Base-by-base conservation (phyloP, 2,329 filamentous ascomycete genomes). In the Lachnellula occidentalis region DNA sequence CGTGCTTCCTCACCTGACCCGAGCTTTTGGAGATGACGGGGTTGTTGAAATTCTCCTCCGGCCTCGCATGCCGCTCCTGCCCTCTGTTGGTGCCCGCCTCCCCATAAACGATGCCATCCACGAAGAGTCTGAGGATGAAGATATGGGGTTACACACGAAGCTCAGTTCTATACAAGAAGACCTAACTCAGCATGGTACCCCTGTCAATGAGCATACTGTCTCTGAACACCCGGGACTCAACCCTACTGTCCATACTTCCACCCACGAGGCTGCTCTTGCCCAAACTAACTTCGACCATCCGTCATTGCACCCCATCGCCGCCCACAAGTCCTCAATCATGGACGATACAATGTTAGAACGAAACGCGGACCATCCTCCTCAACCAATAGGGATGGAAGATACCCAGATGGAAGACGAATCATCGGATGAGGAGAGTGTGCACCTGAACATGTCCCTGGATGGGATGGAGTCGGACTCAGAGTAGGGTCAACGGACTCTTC, bases 1-100 rank as follows among this genome's bases (percentile, higher is more conserved):
- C 68, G 86, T 96, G 47, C 72, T 96, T 47, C 92, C 92, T 0
- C 88, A 95, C 64, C 74, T 96, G 24, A 81, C 83, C 7, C 79
- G 84, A 52, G 78, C 81, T 49, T 88, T 84, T 64, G 77, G 83
- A 0, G 69, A 78, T 11, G 80, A 86, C 48, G 75, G 81, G 54
- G 80, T 79, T 15, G 81, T 94, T 1, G 92, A 96, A 70, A 79
- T 87, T 9, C 69, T 96, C 53, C 75, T 80, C 21, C 70, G 76
- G 50, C 78, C 78, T 12, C 71, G 78, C 43, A 76, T 80, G 75
- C 76, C 78, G 2, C 66, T 76, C 53, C 56, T 71, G 61, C 55
- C 63, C 67, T 50, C 60, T 34, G 51, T 42, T 19, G 46, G 48
- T 15, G 49, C 50, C 12, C 45, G 51, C 17, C n/a, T 52, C 11